Conservation (phyloP, 306 rosid species). For the Crotalaria pallida region DNA sequence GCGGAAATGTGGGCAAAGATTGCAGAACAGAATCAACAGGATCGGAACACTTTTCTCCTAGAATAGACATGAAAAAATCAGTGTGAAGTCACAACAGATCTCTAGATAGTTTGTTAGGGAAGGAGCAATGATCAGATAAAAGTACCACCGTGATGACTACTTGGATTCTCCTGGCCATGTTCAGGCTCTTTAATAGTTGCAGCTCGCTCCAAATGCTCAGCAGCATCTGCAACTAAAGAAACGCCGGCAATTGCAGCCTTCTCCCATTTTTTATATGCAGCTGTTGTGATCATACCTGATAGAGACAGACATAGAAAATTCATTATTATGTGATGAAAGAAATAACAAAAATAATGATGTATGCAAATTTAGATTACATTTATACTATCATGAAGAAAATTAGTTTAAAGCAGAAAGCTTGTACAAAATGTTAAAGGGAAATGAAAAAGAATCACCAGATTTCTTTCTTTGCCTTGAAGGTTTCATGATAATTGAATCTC, state of each 20-base stretch:
- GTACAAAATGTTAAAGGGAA: conserved; percentile 5
- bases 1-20: conserved; percentile 46
- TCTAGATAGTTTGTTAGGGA: conserved; percentile 5
- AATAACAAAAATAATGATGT: neutral
- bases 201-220: conserved; percentile 90
- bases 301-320: conserved; percentile 1
- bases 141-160: conserved; percentile 30
- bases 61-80: conserved; percentile 24
- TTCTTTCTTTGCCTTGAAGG: conserved; percentile 48
- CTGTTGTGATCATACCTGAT: conserved; percentile 55
- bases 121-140: conserved; percentile 3
- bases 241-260: conserved; percentile 99
- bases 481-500: conserved; percentile 67
- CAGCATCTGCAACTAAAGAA: conserved; percentile 98
- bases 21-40: conserved; percentile 40
- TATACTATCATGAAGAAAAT: conserved; percentile 11
- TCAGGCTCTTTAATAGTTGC: conserved; percentile 52
- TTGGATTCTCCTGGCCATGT: conserved; percentile 49
- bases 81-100: conserved; percentile 15
- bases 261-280: conserved; percentile 96
- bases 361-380: neutral
- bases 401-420: neutral
- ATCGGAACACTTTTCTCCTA: conserved; percentile 53
- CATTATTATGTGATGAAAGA: neutral
- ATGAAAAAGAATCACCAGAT: conserved; percentile 54